These are phyloP conservation scores for Tolypocladium nubicola DNA, from an alignment of 2,329 filamentous ascomycete species.

Conservation along the genomic window DNA sequence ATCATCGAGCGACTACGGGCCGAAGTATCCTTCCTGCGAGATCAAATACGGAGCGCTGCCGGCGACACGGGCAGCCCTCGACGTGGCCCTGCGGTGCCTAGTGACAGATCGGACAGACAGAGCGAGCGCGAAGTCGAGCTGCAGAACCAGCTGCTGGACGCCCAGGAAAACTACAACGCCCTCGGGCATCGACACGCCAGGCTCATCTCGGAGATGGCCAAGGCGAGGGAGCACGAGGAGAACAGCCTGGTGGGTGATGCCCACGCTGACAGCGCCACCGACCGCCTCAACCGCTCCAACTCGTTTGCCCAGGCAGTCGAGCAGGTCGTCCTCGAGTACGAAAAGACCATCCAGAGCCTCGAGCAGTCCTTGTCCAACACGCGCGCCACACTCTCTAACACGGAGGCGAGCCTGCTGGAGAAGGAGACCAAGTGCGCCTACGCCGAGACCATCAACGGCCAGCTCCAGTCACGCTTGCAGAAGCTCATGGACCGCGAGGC, in stretches of 20 bases:
- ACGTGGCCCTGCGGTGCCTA: constrained; percentile 40
- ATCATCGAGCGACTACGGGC: constrained; percentile 88
- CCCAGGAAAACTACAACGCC: constrained; percentile 88
- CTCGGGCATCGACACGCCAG: constrained; percentile 91
- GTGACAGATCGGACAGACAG: constrained; percentile 66
- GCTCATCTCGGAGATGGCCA: constrained; percentile 86
- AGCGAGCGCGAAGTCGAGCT: constrained; percentile 81
- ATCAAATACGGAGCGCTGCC: constrained; percentile 84
- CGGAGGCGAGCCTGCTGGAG: constrained; percentile 80
- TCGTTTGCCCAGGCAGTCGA: constrained; percentile 94
- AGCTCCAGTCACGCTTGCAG: constrained; percentile 81
- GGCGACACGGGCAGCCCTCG: constrained; percentile 49
- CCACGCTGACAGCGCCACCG: constrained; percentile 68
- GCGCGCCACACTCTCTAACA: constrained; percentile 68
- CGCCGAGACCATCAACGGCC: constrained; percentile 80
- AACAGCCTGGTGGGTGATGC: constrained; percentile 45
- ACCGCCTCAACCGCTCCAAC: constrained; percentile 86
- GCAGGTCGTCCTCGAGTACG: constrained; percentile 92
- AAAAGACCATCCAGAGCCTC: constrained; percentile 92
- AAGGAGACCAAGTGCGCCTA: constrained; percentile 92
- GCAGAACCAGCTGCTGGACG: constrained; percentile 85
- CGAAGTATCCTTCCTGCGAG: constrained; percentile 84
- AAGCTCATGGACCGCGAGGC: constrained; percentile 87
- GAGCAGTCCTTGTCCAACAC: constrained; percentile 89
- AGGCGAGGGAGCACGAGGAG: constrained; percentile 64